A percentile compares a stretch with the other conserved stretches of the same genome.
Evolutionary conservation across 2,329 filamentous ascomycete genomes (phyloP).

Genomic region (Apiospora pterosperma): DNA sequence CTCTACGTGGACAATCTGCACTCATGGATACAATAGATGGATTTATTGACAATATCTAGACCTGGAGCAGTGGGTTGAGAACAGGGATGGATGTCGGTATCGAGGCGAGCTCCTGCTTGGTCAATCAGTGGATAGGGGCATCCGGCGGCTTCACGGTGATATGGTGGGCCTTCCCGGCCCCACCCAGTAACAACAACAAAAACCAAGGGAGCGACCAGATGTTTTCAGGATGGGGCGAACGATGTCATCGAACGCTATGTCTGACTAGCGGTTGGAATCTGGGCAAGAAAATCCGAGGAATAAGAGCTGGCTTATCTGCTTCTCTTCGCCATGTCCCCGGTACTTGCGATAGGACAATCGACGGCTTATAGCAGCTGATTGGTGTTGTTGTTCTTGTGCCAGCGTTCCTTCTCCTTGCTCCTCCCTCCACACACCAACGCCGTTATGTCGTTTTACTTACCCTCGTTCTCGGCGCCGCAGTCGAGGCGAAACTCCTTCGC

Average conservation of each 20-base stretch:
- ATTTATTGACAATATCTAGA: not conserved
- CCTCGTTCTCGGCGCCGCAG: constrained; percentile 1
- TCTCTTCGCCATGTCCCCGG: not conserved
- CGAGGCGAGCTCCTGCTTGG: not conserved
- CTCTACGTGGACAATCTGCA: not conserved
- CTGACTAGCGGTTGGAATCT: not conserved
- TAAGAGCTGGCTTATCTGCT: not conserved
- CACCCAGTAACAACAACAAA: constrained; percentile 3
- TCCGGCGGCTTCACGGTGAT: constrained; percentile 15
- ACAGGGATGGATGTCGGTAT: not conserved
- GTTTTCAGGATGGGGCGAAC: not conserved
- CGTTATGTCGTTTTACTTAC: constrained; percentile 1
- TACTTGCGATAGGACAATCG: not conserved
- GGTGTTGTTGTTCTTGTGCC: not conserved
- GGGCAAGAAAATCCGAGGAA: not conserved
- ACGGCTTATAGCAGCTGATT: not conserved
- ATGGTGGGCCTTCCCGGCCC: constrained; percentile 13
- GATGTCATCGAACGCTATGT: constrained; percentile 3
- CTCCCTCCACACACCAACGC: not conserved
- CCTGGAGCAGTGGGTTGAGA: not conserved
- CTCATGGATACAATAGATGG: not conserved
- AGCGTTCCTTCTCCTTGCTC: not conserved
- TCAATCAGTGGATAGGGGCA: not conserved
- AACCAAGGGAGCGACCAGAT: not conserved
- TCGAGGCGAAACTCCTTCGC: constrained; percentile 1